phyloP scores from a whole-genome alignment of 148 eudicot species.

The Agrostemma githago region DNA sequence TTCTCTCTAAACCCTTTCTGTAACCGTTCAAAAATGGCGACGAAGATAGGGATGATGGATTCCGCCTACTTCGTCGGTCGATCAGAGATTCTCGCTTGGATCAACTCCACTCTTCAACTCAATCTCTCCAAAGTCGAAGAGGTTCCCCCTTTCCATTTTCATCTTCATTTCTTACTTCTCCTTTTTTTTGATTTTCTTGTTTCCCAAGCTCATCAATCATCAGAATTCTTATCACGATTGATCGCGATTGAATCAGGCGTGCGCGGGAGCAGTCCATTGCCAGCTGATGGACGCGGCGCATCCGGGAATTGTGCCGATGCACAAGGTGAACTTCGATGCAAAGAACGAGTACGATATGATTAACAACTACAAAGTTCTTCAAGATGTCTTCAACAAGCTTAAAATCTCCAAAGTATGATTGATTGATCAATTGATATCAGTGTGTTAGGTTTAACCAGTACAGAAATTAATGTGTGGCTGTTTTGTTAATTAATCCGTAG shows the following conservation, averaged over 20 bases:
- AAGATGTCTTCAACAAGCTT: conserved; percentile 86
- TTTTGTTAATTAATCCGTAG: conserved; percentile 23
- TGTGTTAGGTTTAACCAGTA: conserved; percentile 5
- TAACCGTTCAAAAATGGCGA: conserved; percentile 44
- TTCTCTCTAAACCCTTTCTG: no score
- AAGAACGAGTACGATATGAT: conserved; percentile 92
- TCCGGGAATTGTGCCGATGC: conserved; percentile 93
- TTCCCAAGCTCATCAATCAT: background rate
- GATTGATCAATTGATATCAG: background rate
- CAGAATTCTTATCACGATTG: background rate
- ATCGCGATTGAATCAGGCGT: conserved; percentile 38
- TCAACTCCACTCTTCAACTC: conserved; percentile 77
- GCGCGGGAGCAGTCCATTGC: conserved; percentile 84
- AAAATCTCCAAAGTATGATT: conserved; percentile 68
- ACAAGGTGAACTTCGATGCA: conserved; percentile 89
- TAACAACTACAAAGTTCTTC: conserved; percentile 85
- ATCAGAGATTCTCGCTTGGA: conserved; percentile 83
- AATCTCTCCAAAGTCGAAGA: conserved; percentile 89
- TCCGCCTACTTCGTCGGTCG: conserved; percentile 83
- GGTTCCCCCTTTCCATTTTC: conserved; percentile 31
- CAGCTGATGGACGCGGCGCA: conserved; percentile 84
- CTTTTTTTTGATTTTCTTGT: background rate
- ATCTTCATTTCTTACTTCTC: background rate
- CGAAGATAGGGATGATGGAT: conserved; percentile 85
- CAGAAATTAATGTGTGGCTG: background rate